Conservation (phyloP, 768 basidiomycete species). For the Tricholoma saponaceum region DNA sequence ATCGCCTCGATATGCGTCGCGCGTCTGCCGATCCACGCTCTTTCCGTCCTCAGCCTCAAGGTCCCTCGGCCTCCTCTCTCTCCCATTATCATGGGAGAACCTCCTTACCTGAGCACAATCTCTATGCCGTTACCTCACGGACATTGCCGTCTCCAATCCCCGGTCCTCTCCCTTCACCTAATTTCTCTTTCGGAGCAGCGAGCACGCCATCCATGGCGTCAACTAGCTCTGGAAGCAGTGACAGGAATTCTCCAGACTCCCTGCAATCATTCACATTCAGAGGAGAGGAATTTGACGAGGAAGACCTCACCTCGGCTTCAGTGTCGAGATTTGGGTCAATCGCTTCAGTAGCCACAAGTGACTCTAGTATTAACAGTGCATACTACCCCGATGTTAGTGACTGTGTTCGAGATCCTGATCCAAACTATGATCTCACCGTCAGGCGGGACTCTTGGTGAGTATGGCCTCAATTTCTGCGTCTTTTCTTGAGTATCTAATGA, state of each 20-base stretch:
- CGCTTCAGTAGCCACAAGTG: conserved; percentile 56
- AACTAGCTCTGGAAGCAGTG: conserved; percentile 45
- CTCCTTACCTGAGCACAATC: conserved; percentile 46
- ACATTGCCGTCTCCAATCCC: conserved; percentile 39
- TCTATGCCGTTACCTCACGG: conserved; percentile 47
- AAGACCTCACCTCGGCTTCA: conserved; percentile 40
- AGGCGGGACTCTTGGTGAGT: conserved; percentile 41
- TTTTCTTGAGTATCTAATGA: conserved; percentile 3
- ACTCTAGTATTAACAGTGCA: conserved; percentile 50
- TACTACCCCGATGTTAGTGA: conserved; percentile 44
- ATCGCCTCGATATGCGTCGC: conserved; percentile 35
- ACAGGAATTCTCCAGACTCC: conserved; percentile 54
- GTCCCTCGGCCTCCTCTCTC: conserved; percentile 40
- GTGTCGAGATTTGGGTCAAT: conserved; percentile 60
- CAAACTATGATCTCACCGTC: conserved; percentile 15
- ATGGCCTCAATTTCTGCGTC: conserved; percentile 11
- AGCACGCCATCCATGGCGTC: conserved; percentile 47
- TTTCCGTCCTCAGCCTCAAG: conserved; percentile 29
- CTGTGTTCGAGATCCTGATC: conserved; percentile 26
- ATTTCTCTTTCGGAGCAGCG: conserved; percentile 62
- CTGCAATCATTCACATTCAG: conserved; percentile 42
- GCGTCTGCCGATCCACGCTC: conserved; percentile 37
- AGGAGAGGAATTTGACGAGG: conserved; percentile 51
- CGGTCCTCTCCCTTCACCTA: conserved; percentile 58
- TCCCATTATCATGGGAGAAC: conserved; percentile 40